These are phyloP conservation scores for Platanthera zijinensis DNA, from an alignment of 106 monocot genomes.

Conservation along the genomic window DNA sequence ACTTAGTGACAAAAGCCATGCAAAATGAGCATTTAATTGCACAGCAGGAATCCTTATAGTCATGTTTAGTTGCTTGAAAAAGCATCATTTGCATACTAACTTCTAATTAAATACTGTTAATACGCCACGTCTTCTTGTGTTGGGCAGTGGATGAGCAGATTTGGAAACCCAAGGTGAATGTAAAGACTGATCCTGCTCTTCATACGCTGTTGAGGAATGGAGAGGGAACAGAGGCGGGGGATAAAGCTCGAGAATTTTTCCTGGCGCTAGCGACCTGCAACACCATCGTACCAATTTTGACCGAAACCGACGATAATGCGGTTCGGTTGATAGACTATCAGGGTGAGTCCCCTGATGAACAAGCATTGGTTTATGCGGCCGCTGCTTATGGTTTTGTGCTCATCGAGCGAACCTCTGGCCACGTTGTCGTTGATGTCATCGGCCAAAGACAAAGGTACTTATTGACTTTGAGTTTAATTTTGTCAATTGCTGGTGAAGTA, in stretches of 20 bases:
- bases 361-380: constrained; percentile 43
- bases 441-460: constrained; percentile 34
- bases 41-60: not conserved
- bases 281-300: constrained; percentile 30
- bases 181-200: constrained; percentile 16
- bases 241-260: constrained; percentile 36
- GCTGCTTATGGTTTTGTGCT: constrained; percentile 42
- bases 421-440: constrained; percentile 29
- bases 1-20: not conserved
- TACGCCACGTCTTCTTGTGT: not conserved
- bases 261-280: constrained; percentile 46
- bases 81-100: not conserved
- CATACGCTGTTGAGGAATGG: constrained; percentile 8
- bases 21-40: not conserved
- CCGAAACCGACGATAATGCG: constrained; percentile 18
- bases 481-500: not conserved
- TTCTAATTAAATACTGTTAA: not conserved
- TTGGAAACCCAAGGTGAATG: constrained; percentile 21
- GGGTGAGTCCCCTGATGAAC: constrained; percentile 53
- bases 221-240: constrained; percentile 9
- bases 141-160: constrained; percentile 4
- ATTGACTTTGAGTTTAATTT: not conserved
- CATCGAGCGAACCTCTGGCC: constrained; percentile 35
- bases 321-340: constrained; percentile 39
- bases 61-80: not conserved